Base-by-base conservation (phyloP, 2,329 filamentous ascomycete genomes). In the Akanthomyces uredinophilus region DNA sequence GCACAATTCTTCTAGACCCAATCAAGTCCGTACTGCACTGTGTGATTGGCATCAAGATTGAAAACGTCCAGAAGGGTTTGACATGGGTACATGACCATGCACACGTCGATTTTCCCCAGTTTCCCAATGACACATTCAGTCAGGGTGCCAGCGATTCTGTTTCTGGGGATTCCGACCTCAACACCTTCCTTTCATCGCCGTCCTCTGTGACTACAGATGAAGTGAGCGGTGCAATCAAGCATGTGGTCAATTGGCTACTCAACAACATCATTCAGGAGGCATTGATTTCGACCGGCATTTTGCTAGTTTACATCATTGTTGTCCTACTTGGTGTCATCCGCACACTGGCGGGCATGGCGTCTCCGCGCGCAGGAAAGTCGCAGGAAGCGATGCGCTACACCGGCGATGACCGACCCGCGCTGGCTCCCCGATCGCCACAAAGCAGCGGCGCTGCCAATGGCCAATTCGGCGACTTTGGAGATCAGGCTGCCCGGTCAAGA, bases 81-180 rank as follows among this genome's bases (percentile, higher is more conserved):
- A 96, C 91, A 1, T 99, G 94, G 94, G 90, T 96, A 13, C 85
- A 90, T 69, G 88, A 98, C 67, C 80, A 98, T 72, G 92, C 95
- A 4, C 85, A 95, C 65, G 83, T 99, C 68, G 79, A 85, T 64
- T 89, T 99, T 68, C 95, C 95, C 0, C 76, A 84, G 59, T 87
- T 98, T 64, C 81, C 85, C 29, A 88, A 91, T 68, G 83, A 96
- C 72, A 90, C 90, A 1, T 96, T 98, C 77, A 94, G 91, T 63
- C 78, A 88, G 59, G 92, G 93, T 47, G 90, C 93, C 61, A 78
- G 85, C 37, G 80, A 82, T 51, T 83, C 82, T 43, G 76, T 88
- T 63, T 72, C 77, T 7, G 84, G 83, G 60, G 84, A 89, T 66
- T 79, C 79, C 13, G 79, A 83, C 58, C 81, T 88, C 58, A 83